Evolutionary conservation across 257 asterid species (phyloP), one percentile per base, ranked within the genome.

Genomic region (Forsythia suspensa): DNA sequence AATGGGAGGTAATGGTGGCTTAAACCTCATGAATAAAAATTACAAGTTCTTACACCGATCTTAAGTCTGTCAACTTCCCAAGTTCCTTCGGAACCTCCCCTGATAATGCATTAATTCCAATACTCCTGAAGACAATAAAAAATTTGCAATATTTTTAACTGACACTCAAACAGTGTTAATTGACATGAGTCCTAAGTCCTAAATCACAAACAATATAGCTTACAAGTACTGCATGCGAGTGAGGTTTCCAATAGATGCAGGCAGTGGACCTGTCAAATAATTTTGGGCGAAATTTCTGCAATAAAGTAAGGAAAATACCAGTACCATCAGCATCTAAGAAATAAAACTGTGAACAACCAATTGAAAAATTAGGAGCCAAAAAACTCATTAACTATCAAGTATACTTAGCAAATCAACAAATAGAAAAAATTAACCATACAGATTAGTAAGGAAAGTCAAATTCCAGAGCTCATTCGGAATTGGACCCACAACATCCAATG

Each of bases 81-180:
- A 93, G 85, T 84, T 93, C 98, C 81, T 69, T 79, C 0, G 98
- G 98, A 59, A 93, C 84, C 70, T 79, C 83, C 72, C 98, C 98
- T 0, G 96, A 93, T 41, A 93, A 87, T 24, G 92, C 86, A 84
- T 93, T 93, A 52, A 73, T 43, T 59, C 92, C 86, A 51, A 93
- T 0, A 77, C 59, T 79, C 91, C 97, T 91, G 78, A 8, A 37
- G 48, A 38, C 39, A 78, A 11, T 16, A 46, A 70, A 20, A 65
- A 42, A 79, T 18, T 16, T 16, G 51, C 52, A 71, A 51, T 43
- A 66, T 73, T 41, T 55, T 12, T 71, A 43, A 73, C 38, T 72
- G 40, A 37, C 37, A 38, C 16, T 15, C 0, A 12, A 48, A 15
- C 18, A 43, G 8, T 8, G 18, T 16, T 24, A 8, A 10, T n/a